Percentiles rank a stretch among this genome's conserved stretches.
phyloP scores from a whole-genome alignment of 257 asterid species.

The Fraxinus anomala region DNA sequence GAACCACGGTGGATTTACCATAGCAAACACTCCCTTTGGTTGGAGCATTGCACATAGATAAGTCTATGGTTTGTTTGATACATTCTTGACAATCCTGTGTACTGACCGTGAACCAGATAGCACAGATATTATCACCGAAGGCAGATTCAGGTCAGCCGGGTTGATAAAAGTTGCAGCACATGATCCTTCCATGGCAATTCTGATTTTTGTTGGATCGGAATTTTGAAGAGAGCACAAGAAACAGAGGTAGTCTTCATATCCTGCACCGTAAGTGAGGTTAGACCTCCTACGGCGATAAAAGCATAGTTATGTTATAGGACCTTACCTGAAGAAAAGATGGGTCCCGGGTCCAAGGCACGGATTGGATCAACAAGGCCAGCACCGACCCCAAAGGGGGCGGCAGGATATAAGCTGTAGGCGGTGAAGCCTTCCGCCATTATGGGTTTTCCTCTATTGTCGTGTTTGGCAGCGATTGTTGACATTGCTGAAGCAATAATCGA shows the following conservation, averaged over 20 bases:
- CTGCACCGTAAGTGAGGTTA: conserved; percentile 39
- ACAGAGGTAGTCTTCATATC: conserved; percentile 54
- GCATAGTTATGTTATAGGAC: neutral
- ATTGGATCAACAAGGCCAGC: conserved; percentile 78
- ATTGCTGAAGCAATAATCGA: conserved; percentile 92
- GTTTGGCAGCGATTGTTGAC: conserved; percentile 77
- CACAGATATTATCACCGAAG: conserved; percentile 76
- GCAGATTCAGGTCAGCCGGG: conserved; percentile 77
- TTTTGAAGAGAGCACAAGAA: conserved; percentile 84
- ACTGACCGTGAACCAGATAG: conserved; percentile 57
- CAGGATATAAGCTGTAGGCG: conserved; percentile 45
- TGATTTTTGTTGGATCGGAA: conserved; percentile 49
- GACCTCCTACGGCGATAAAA: neutral
- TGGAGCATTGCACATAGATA: conserved; percentile 59
- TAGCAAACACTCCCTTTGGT: conserved; percentile 60
- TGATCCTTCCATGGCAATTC: conserved; percentile 70
- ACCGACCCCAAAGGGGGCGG: conserved; percentile 88
- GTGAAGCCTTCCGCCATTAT: conserved; percentile 81
- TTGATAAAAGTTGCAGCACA: conserved; percentile 51
- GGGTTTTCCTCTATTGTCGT: conserved; percentile 77
- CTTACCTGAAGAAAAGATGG: conserved; percentile 66
- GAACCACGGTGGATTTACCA: conserved; percentile 63
- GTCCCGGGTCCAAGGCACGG: conserved; percentile 74
- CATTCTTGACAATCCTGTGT: conserved; percentile 57
- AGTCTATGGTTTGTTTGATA: conserved; percentile 61